phyloP scores from a whole-genome alignment of 768 basidiomycete genomes.

The Symmetrospora coprosmae region DNA sequence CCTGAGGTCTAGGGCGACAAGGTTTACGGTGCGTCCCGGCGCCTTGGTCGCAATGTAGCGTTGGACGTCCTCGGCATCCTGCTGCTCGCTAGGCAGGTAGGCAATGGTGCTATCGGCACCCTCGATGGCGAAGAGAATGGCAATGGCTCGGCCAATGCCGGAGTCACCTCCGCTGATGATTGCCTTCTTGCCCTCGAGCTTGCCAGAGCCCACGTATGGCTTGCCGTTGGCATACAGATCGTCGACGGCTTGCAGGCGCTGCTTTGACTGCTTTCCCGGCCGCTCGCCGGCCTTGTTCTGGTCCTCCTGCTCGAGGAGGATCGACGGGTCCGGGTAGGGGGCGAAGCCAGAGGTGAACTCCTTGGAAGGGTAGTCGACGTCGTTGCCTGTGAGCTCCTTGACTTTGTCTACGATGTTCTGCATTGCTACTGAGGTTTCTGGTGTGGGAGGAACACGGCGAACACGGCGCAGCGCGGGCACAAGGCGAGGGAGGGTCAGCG shows the following conservation, averaged over 20 bases:
- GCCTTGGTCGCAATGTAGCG: constrained; percentile 38
- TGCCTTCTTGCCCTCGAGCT: constrained; percentile 43
- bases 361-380: background rate
- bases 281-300: constrained; percentile 21
- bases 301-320: constrained; percentile 10
- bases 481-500: too few species aligned
- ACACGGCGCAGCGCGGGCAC: too few species aligned
- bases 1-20: constrained; percentile 26
- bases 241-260: constrained; percentile 12
- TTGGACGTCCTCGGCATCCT: constrained; percentile 43
- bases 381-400: background rate
- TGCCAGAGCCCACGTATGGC: constrained; percentile 35
- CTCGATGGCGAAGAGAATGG: constrained; percentile 40
- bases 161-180: constrained; percentile 41
- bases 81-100: constrained; percentile 47
- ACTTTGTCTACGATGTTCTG: constrained; percentile 11
- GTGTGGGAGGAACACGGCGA: background rate
- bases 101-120: constrained; percentile 41
- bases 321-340: constrained; percentile 3
- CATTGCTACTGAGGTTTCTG: background rate
- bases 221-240: constrained; percentile 24
- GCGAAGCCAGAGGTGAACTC: constrained; percentile 19
- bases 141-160: constrained; percentile 43
- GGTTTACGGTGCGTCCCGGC: constrained; percentile 38
- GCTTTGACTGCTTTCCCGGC: constrained; percentile 12